These are phyloP conservation scores for Tetraselmis chui DNA, from an alignment of 139 green algal species.

Conservation along the genomic window DNA sequence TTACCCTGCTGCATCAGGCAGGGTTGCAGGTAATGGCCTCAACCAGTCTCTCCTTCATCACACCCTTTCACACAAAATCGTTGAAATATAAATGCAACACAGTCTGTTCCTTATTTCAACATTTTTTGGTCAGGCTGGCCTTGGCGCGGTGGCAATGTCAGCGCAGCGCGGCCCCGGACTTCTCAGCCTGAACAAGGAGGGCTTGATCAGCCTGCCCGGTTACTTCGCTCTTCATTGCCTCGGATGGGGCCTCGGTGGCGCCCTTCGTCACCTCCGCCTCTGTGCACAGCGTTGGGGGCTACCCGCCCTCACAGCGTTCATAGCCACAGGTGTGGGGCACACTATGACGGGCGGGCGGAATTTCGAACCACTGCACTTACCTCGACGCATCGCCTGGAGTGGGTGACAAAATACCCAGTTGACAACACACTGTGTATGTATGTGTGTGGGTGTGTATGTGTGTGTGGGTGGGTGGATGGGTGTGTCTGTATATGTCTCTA, in stretches of 20 bases:
- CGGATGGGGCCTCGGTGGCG: conserved; percentile 26
- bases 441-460: no score
- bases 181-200: conserved; percentile 78
- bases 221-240: conserved; percentile 66
- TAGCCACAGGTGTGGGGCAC: no score
- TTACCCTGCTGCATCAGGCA: not conserved
- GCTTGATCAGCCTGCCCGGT: conserved; percentile 57
- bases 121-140: not conserved
- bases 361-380: no score
- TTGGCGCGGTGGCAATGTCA: not conserved
- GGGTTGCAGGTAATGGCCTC: not conserved
- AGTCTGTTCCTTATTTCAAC: not conserved
- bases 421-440: no score
- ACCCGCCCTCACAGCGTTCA: no score
- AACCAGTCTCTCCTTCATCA: not conserved
- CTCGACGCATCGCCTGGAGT: no score
- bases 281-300: not conserved
- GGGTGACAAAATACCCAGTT: no score
- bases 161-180: conserved; percentile 24
- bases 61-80: no score
- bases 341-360: no score
- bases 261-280: conserved; percentile 8
- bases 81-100: no score
- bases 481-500: no score
- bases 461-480: no score